Evolutionary conservation across 345 rosid species (phyloP).

Genomic region (Lepidium africanum): DNA sequence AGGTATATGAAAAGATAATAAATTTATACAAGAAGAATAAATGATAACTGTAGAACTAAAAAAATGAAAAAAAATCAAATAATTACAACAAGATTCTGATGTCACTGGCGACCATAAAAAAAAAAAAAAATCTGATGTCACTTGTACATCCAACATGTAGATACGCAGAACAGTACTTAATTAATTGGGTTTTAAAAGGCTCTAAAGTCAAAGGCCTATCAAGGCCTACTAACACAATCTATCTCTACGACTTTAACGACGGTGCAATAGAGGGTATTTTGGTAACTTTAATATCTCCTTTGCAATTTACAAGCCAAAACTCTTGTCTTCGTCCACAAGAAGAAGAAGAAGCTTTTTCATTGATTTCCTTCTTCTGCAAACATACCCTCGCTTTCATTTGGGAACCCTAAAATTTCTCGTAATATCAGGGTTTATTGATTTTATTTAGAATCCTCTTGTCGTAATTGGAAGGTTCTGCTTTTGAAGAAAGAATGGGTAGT

Average conservation of each 20-base stretch:
- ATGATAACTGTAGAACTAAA: too few species aligned
- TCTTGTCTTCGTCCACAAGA: constrained; percentile 21
- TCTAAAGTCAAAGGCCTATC: not conserved
- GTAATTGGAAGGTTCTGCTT: not conserved
- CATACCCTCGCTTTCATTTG: not conserved
- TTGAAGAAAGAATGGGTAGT: constrained; percentile 34
- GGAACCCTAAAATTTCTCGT: not conserved
- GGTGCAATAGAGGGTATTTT: constrained; percentile 5
- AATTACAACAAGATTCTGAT: too few species aligned
- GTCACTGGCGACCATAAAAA: too few species aligned
- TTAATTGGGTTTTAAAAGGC: not conserved
- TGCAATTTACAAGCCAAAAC: not conserved
- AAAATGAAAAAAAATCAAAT: not conserved
- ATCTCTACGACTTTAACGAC: not conserved
- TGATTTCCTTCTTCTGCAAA: not conserved
- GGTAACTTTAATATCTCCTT: not conserved
- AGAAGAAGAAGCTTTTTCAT: not conserved
- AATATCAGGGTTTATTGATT: not conserved
- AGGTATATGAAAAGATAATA: too few species aligned
- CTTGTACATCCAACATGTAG: too few species aligned
- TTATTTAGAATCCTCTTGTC: not conserved
- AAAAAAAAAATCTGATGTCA: too few species aligned
- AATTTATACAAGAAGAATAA: too few species aligned
- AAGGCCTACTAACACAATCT: not conserved
- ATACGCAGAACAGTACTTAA: not conserved